These are phyloP conservation scores for Fallopia convolvulus DNA, from an alignment of 148 eudicot genomes.

Conservation along the genomic window DNA sequence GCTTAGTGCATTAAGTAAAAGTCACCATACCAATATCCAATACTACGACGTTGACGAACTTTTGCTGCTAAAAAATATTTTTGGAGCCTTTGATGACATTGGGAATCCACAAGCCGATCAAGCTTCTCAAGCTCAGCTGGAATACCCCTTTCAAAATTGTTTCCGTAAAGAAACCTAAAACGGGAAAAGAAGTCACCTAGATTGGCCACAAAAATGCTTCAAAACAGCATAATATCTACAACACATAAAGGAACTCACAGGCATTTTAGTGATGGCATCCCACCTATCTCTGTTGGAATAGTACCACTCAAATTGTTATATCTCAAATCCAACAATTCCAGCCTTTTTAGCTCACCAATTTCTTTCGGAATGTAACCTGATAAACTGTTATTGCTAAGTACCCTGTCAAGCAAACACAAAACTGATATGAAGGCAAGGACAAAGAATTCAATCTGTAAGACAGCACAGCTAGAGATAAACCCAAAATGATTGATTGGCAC, in stretches of 20 bases:
- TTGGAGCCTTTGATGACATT: conserved; percentile 15
- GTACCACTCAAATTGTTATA: conserved; percentile 35
- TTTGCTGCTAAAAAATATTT: conserved; percentile 2
- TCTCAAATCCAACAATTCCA: conserved; percentile 38
- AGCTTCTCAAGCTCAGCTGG: conserved; percentile 14
- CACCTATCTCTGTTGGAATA: conserved; percentile 33
- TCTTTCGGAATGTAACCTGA: conserved; percentile 44
- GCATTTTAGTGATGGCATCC: conserved; percentile 39
- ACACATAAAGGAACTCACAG: conserved; percentile 26
- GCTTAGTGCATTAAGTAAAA: background rate
- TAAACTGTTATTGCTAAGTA: conserved; percentile 34
- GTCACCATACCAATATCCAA: conserved; percentile 20
- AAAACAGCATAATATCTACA: background rate
- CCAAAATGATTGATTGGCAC: background rate
- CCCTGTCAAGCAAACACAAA: conserved; percentile 26
- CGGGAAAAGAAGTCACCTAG: background rate
- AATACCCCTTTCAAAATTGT: conserved; percentile 16
- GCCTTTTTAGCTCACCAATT: conserved; percentile 35
- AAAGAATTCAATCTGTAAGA: background rate
- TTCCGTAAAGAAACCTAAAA: conserved; percentile 31
- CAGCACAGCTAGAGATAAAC: background rate
- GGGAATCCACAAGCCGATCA: conserved; percentile 18
- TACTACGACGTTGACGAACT: background rate
- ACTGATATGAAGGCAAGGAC: conserved; percentile 11
- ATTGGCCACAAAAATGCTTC: background rate